Percentiles rank a stretch among this genome's conserved stretches.
phyloP scores from a whole-genome alignment of 1,284 basidiomycete genomes.

The Athelia sp. region DNA sequence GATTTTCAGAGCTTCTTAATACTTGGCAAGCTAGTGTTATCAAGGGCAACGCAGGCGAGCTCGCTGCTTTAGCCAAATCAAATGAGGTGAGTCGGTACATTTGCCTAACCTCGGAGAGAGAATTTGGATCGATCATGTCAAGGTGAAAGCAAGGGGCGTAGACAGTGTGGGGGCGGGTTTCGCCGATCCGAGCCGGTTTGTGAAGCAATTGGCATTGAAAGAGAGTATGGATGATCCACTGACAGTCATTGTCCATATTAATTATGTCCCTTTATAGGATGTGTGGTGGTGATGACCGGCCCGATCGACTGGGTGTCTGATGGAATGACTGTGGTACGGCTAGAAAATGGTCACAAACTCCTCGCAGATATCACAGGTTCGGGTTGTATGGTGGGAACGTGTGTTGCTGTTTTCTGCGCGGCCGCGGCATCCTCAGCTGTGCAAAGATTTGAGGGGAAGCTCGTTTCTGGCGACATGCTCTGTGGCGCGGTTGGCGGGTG shows the following conservation, averaged over 20 bases:
- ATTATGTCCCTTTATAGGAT: conserved; percentile 44
- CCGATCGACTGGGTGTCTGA: conserved; percentile 85
- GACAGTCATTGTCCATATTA: not conserved
- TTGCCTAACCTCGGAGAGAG: not conserved
- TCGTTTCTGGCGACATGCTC: conserved; percentile 72
- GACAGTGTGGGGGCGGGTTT: conserved; percentile 81
- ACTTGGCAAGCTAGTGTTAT: conserved; percentile 88
- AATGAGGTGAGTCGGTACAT: conserved; percentile 47
- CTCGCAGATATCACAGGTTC: conserved; percentile 85
- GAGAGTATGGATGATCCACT: conserved; percentile 49
- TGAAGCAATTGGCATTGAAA: conserved; percentile 65
- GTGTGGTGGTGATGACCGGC: conserved; percentile 84
- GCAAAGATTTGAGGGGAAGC: conserved; percentile 29
- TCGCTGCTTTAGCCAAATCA: conserved; percentile 73
- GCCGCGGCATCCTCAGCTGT: conserved; percentile 41
- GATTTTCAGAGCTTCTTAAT: conserved; percentile 62
- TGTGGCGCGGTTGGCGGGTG: conserved; percentile 75
- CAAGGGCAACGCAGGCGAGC: conserved; percentile 94
- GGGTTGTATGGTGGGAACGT: conserved; percentile 85
- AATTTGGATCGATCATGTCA: not conserved
- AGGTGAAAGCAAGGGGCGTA: conserved; percentile 83
- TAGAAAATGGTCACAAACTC: conserved; percentile 74
- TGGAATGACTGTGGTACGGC: conserved; percentile 61
- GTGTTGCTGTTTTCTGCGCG: conserved; percentile 75
- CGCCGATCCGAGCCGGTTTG: conserved; percentile 68